Evolutionary conservation across 345 rosid species (phyloP).

Genomic region (Lepidium didymum): DNA sequence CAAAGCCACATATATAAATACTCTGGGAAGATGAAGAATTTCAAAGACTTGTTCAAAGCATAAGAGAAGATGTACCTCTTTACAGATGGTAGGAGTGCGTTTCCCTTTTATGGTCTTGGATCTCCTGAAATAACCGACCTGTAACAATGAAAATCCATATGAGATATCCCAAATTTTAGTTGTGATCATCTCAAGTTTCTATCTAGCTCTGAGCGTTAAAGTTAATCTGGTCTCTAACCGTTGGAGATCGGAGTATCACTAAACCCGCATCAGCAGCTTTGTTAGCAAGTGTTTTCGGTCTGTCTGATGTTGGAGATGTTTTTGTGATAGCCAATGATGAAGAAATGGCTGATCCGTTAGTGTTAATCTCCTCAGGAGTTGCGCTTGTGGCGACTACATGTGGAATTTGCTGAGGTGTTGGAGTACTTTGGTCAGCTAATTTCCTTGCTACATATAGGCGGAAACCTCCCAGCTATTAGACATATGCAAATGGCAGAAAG

Average conservation of each 20-base stretch:
- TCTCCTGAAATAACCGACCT: constrained; percentile 80
- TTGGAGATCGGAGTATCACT: constrained; percentile 66
- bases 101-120: constrained; percentile 69
- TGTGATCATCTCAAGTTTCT: background rate
- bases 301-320: constrained; percentile 30
- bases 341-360: constrained; percentile 51
- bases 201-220: background rate
- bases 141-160: background rate
- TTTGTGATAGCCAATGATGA: constrained; percentile 58
- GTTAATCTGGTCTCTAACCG: constrained; percentile 37
- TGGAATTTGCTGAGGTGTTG: constrained; percentile 34
- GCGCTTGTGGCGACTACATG: constrained; percentile 23
- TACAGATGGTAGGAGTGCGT: constrained; percentile 61
- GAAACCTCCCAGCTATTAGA: constrained; percentile 62
- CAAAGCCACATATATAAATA: background rate
- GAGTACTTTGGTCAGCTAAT: constrained; percentile 30
- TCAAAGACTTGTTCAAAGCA: background rate
- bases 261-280: constrained; percentile 75
- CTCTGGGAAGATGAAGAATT: background rate
- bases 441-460: constrained; percentile 57
- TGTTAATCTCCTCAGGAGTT: constrained; percentile 12
- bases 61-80: constrained; percentile 46
- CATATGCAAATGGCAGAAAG: background rate
- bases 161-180: background rate
- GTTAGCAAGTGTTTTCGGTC: constrained; percentile 39